A percentile compares a stretch with the other conserved stretches of the same genome.
These are phyloP conservation scores for Auriscalpium vulgare DNA, from an alignment of 768 basidiomycete genomes.

Conservation along the genomic window DNA sequence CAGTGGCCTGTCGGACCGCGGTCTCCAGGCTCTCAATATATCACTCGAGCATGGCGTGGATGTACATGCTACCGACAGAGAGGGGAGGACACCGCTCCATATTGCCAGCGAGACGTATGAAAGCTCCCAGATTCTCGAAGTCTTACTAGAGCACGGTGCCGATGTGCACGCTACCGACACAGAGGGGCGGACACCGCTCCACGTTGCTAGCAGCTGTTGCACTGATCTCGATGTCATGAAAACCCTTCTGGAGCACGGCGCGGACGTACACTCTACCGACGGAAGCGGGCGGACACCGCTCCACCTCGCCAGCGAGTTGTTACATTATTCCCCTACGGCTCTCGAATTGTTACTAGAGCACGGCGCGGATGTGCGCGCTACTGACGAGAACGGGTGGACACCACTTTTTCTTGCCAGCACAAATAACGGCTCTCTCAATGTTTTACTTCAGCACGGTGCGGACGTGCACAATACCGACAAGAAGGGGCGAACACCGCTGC, in stretches of 20 bases:
- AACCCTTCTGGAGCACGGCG: neutral
- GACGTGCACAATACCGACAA: neutral
- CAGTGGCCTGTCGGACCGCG: neutral
- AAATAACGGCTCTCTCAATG: no score
- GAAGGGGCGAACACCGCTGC: neutral
- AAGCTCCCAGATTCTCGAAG: neutral
- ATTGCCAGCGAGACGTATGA: neutral
- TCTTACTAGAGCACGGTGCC: neutral
- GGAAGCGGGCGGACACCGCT: neutral
- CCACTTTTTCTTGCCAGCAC: no score
- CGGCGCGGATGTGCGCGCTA: no score
- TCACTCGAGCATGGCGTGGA: no score
- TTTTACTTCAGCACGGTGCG: no score
- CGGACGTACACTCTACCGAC: neutral
- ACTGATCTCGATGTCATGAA: neutral
- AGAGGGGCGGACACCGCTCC: no score
- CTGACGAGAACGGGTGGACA: no score
- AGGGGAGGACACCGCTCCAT: neutral
- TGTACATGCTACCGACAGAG: neutral
- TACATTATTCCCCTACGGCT: no score
- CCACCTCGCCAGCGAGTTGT: neutral
- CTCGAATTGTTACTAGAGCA: no score
- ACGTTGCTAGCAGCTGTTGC: no score
- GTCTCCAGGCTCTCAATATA: no score
- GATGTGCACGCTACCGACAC: no score